These are phyloP conservation scores for Suillus paluster DNA, from an alignment of 768 basidiomycete species.

Conservation along the genomic window DNA sequence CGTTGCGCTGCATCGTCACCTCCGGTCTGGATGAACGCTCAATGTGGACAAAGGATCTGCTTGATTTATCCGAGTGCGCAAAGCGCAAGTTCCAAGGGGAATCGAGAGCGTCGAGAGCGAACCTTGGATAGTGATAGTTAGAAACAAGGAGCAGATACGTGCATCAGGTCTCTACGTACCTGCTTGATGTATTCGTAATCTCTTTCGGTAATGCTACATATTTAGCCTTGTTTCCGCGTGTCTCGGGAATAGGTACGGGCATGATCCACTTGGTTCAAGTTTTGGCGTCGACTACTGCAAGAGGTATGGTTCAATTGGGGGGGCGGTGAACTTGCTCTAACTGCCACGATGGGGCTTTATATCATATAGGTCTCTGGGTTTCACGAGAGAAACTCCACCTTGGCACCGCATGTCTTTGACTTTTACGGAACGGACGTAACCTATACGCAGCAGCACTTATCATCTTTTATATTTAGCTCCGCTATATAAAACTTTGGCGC, in stretches of 20 bases:
- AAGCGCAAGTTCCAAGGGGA: neutral
- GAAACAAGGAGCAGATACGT: constrained; percentile 8
- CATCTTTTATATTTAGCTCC: neutral
- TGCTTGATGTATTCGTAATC: constrained; percentile 20
- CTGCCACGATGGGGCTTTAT: neutral
- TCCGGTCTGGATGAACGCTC: neutral
- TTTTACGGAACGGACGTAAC: neutral
- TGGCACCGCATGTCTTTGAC: constrained; percentile 22
- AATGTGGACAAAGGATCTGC: neutral
- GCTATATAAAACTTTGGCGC: neutral
- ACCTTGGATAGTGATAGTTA: neutral
- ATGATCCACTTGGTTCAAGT: constrained; percentile 13
- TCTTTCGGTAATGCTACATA: constrained; percentile 24
- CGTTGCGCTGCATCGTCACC: constrained; percentile 9
- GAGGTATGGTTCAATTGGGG: neutral
- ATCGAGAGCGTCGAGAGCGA: neutral
- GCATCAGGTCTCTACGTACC: constrained; percentile 15
- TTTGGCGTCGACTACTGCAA: neutral
- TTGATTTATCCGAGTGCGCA: neutral
- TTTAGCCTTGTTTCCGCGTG: constrained; percentile 34
- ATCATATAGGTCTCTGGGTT: constrained; percentile 6
- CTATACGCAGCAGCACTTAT: neutral
- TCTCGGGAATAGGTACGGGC: constrained; percentile 22
- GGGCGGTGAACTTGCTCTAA: neutral
- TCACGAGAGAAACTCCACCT: constrained; percentile 17